phyloP scores from a whole-genome alignment of 2,329 filamentous ascomycete genomes.

The Boeremia exigua region DNA sequence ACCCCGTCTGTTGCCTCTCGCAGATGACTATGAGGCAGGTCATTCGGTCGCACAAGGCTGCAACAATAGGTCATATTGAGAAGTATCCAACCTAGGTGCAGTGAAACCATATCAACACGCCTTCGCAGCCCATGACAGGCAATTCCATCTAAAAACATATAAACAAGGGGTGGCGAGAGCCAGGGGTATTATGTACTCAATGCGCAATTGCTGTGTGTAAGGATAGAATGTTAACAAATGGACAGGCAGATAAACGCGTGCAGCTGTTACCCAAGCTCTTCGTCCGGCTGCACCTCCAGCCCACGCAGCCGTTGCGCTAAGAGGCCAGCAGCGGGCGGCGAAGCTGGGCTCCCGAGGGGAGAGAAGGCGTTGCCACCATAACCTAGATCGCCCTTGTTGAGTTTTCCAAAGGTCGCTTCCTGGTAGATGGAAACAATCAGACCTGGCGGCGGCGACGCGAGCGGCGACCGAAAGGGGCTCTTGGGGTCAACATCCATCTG shows the following conservation, averaged over 20 bases:
- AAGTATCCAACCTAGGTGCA: slow-evolving; percentile 3
- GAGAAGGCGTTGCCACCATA: slow-evolving; percentile 47
- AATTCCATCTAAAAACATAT: background rate
- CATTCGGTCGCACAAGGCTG: slow-evolving; percentile 13
- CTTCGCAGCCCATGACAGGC: background rate
- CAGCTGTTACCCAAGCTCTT: slow-evolving; percentile 1
- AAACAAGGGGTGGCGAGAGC: background rate
- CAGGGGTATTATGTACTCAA: slow-evolving; percentile 8
- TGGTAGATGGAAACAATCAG: slow-evolving; percentile 19
- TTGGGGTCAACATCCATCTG: slow-evolving; percentile 39
- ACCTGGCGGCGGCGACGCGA: slow-evolving; percentile 27
- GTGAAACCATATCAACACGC: background rate
- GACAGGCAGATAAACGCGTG: no score
- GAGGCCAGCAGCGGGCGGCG: slow-evolving; percentile 71
- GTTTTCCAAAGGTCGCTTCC: slow-evolving; percentile 65
- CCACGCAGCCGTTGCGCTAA: slow-evolving; percentile 72
- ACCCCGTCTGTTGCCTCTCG: background rate
- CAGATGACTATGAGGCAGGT: slow-evolving; percentile 2
- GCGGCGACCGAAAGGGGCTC: slow-evolving; percentile 33
- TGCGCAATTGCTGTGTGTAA: background rate
- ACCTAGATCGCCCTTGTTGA: slow-evolving; percentile 67
- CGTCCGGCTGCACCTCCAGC: slow-evolving; percentile 58
- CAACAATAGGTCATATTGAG: slow-evolving; percentile 11
- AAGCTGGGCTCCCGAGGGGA: slow-evolving; percentile 48
- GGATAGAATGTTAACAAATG: background rate